Base-by-base conservation (phyloP, 2,329 filamentous ascomycete genomes). In the Fusarium siculi region DNA sequence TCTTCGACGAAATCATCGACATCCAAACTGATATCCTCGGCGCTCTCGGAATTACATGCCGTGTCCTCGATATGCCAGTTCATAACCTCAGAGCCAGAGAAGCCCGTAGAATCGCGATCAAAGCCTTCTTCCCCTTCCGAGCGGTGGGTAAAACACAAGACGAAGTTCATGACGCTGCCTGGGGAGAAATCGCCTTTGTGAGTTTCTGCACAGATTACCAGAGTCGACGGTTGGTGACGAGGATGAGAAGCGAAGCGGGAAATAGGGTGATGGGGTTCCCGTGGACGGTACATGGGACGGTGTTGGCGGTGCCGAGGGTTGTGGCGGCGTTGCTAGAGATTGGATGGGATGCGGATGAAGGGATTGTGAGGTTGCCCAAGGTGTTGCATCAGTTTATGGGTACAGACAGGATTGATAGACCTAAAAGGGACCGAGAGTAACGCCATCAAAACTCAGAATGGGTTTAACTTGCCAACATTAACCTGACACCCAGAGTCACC, bases 121-220 rank as follows among this genome's bases (percentile, higher is more conserved):
- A 50, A 4, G 28, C 46, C 1, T 50, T 50, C 46, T 50, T 50
- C 4, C 46, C 46, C 3, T 50, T 2, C 2, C 21, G 46, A 5
- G 28, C 28, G 0, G 21, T 50, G 7, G 28, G 46, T 9, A 0
- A 18, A 5, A 50, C 21, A 32, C 14, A 3, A 0, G 46, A 32
- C 0, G 28, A 50, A 0, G 5, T 50, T 5, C 46, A 50, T 5
- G 46, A 23, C 30, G 28, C 46, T 50, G 28, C 21, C 3, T 50
- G 46, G 28, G 28, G 28, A n/a, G 21, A 50, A 16, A 23, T 50
- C 4, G 28, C 28, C 4, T 50, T 21, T 18, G 5, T 23, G 8
- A 50, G 46, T 0, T 23, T 50, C 46, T 50, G 21, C 4, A 50
- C 46, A 0, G 46, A 50, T 18, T 50, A 32, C 8, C 15, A 14